phyloP scores from a whole-genome alignment of 2,329 filamentous ascomycete species.

The Fusarium metavorans region DNA sequence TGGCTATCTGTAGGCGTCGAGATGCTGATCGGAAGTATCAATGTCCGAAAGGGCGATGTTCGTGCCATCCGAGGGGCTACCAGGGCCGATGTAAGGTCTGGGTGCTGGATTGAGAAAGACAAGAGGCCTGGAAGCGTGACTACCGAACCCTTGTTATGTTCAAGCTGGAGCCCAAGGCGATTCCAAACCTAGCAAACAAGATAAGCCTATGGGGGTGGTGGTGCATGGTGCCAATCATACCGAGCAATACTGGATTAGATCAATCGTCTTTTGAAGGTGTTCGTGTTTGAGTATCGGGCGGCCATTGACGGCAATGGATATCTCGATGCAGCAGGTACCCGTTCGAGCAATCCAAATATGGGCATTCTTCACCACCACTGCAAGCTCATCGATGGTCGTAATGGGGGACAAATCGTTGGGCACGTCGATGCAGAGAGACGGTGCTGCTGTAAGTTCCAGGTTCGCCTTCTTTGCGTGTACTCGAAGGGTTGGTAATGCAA shows the following conservation, averaged over 20 bases:
- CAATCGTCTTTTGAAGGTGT: conserved; percentile 21
- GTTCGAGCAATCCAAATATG: conserved; percentile 51
- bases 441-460: conserved; percentile 40
- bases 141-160: conserved; percentile 17
- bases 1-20: neutral
- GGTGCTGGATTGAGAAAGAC: conserved; percentile 53
- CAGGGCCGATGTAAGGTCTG: conserved; percentile 48
- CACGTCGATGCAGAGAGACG: conserved; percentile 45
- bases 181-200: conserved; percentile 46
- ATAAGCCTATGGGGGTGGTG: neutral
- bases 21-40: conserved; percentile 44
- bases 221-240: conserved; percentile 29
- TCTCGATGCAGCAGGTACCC: conserved; percentile 46
- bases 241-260: conserved; percentile 41
- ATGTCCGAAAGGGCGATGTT: conserved; percentile 43
- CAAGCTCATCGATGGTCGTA: conserved; percentile 41
- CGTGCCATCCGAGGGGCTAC: conserved; percentile 43
- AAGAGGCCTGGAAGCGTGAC: conserved; percentile 34
- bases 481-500: conserved; percentile 44
- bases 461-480: conserved; percentile 36
- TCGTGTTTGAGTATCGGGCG: conserved; percentile 21
- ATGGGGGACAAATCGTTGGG: conserved; percentile 24
- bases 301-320: conserved; percentile 42
- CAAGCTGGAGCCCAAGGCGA: conserved; percentile 46
- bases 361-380: conserved; percentile 28